Evolutionary conservation across 352 stramenopile species (phyloP).

Genomic region (Phytophthora idaei): DNA sequence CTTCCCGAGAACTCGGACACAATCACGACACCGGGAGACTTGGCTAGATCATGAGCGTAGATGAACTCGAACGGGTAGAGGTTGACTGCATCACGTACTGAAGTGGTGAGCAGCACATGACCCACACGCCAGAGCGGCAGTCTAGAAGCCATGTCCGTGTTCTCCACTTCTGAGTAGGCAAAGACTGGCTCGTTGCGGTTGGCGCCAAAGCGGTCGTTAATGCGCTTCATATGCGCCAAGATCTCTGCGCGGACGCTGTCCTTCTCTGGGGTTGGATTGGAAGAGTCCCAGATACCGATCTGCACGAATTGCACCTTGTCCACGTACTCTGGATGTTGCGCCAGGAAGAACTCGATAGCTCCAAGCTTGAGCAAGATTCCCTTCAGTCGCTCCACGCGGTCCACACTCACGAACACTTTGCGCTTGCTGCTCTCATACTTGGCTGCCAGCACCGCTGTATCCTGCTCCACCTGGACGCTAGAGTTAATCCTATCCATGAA

Average conservation of each 20-base stretch:
- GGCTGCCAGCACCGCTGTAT: conserved; percentile 41
- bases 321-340: conserved; percentile 77
- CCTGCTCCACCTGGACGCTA: conserved; percentile 58
- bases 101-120: conserved; percentile 78
- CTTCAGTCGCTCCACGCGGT: conserved; percentile 96
- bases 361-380: conserved; percentile 97
- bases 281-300: conserved; percentile 78
- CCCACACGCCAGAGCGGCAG: conserved; percentile 76
- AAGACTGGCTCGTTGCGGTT: conserved; percentile 58
- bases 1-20: conserved; percentile 98
- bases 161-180: conserved; percentile 77
- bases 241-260: conserved; percentile 68
- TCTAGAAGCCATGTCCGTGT: conserved; percentile 78
- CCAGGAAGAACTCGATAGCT: conserved; percentile 95
- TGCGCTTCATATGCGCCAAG: conserved; percentile 61
- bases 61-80: conserved; percentile 90
- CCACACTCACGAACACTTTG: conserved; percentile 93
- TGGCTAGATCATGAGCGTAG: conserved; percentile 77
- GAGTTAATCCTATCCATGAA: conserved; percentile 77
- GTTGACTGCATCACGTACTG: conserved; percentile 83
- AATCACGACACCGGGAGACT: conserved; percentile 91
- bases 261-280: conserved; percentile 76
- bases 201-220: conserved; percentile 65
- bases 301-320: conserved; percentile 88
- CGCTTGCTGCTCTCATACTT: conserved; percentile 65